Conservation (phyloP, 306 rosid species). For the Datisca glomerata region DNA sequence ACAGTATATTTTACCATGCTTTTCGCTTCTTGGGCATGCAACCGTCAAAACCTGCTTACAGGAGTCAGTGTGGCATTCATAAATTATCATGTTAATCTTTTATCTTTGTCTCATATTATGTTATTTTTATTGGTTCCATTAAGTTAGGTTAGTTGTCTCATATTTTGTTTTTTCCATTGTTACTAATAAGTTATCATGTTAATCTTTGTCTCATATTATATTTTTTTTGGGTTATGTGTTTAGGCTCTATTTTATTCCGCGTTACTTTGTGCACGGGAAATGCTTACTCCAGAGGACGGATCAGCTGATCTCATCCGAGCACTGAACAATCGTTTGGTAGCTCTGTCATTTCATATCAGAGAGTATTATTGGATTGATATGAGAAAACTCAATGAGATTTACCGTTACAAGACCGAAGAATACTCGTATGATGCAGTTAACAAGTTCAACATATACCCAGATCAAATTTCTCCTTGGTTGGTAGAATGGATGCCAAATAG, state of each 20-base stretch:
- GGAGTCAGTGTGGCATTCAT: too few species aligned
- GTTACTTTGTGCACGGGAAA: conserved; percentile 67
- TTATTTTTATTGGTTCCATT: too few species aligned
- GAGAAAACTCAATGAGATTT: conserved; percentile 66
- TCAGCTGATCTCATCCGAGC: conserved; percentile 68
- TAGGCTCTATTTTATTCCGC: conserved; percentile 84
- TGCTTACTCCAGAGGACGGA: conserved; percentile 78
- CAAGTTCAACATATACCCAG: conserved; percentile 84
- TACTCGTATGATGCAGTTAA: conserved; percentile 83
- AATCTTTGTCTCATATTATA: conserved; percentile 6
- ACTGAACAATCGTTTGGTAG: conserved; percentile 66
- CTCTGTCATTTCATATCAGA: conserved; percentile 76
- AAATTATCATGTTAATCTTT: too few species aligned
- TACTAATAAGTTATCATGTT: too few species aligned
- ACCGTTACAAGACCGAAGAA: conserved; percentile 81
- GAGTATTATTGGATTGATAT: conserved; percentile 82
- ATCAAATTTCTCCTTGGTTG: conserved; percentile 73
- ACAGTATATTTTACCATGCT: too few species aligned
- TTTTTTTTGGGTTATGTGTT: too few species aligned
- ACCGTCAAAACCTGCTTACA: too few species aligned
- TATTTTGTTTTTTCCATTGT: too few species aligned
- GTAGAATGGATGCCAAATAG: conserved; percentile 79
- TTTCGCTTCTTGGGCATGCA: too few species aligned
- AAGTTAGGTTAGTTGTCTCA: too few species aligned
- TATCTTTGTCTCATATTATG: too few species aligned